Base-by-base conservation (phyloP, 208 protist species). In the Leishmania tropica region DNA sequence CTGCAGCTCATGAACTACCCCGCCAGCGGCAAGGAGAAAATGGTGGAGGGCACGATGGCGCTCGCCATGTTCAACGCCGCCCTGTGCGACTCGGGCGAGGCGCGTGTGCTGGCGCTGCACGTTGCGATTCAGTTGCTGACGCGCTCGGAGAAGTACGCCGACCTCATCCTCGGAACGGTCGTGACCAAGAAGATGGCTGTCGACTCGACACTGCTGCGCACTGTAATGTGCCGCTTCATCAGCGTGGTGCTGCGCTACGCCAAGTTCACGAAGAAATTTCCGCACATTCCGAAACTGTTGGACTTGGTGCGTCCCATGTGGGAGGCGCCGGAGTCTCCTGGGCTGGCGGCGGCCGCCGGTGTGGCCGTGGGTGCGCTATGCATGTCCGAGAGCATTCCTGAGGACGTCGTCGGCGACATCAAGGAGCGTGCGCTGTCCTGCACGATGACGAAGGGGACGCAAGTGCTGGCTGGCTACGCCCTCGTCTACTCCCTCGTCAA, bases 211-310 rank as follows among this genome's bases (percentile, higher is more conserved):
- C 84, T 97, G 51, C 88, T 96, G 75, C 86, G 87, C 45, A 95
- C 93, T n/a, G 95, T 97, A 35, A 88, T 98, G 88, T 98, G 95
- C 86, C 93, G 95, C 79, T 98, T 97, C 77, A 88, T 98, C 54
- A 96, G 93, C 76, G 89, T 95, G 21, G 92, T 98, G 42, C 90
- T 98, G 75, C 95, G 95, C 77, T 95, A 96, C 76, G 82, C 86
- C 74, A 84, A 94, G 73, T 92, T 95, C 75, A 90, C 87, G 24
- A 94, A 96, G 87, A 83, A 90, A 54, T 88, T 95, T 65, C 87
- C 89, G 45, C 92, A 97, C 81, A 94, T 98, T 73, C 78, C 83
- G 35, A 96, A 95, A 75, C 88, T 96, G 72, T 83, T 90, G 83
- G 90, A 93, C 74, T 75, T 93, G 51, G 89, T 95, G 58, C 73